phyloP scores from a whole-genome alignment of 192 early-diverging fungal genomes.

The Coemansia sp. region DNA sequence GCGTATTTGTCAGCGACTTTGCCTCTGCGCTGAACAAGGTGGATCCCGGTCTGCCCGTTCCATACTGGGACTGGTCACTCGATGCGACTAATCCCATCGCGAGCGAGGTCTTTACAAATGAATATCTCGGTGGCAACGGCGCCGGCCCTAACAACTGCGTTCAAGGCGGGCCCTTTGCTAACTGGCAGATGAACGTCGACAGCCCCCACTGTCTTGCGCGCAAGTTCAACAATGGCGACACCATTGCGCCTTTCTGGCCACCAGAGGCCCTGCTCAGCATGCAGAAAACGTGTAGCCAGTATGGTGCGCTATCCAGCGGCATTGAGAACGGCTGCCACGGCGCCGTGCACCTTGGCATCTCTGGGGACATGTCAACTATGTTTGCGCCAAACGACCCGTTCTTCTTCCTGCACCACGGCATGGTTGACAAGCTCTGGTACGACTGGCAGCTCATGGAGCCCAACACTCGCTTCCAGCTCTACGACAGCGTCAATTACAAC shows the following conservation, averaged over 20 bases:
- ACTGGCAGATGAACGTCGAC: constrained; percentile 43
- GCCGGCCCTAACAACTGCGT: constrained; percentile 38
- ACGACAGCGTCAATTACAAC: constrained; percentile 44
- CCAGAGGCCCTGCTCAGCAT: constrained; percentile 50
- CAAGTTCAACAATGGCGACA: constrained; percentile 51
- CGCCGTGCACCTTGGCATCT: constrained; percentile 52
- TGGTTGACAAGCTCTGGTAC: constrained; percentile 62
- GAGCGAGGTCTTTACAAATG: constrained; percentile 39
- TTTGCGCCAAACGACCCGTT: constrained; percentile 61
- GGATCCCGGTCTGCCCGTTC: constrained; percentile 49
- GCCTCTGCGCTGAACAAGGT: constrained; percentile 51
- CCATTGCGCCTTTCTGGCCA: constrained; percentile 51
- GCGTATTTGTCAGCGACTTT: constrained; percentile 55
- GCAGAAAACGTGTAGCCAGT: constrained; percentile 40
- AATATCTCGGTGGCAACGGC: constrained; percentile 54
- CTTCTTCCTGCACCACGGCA: constrained; percentile 65
- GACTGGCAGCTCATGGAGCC: constrained; percentile 56
- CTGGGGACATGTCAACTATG: constrained; percentile 56
- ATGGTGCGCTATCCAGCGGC: constrained; percentile 47
- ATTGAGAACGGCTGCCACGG: constrained; percentile 55
- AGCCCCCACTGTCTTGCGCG: constrained; percentile 46
- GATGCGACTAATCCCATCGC: constrained; percentile 44
- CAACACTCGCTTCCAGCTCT: constrained; percentile 42
- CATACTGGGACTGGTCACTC: constrained; percentile 57
- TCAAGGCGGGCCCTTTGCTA: constrained; percentile 36